Evolutionary conservation across 2,329 filamentous ascomycete genomes (phyloP), one percentile per base, ranked within the genome.

Genomic region (Canariomyces notabilis): DNA sequence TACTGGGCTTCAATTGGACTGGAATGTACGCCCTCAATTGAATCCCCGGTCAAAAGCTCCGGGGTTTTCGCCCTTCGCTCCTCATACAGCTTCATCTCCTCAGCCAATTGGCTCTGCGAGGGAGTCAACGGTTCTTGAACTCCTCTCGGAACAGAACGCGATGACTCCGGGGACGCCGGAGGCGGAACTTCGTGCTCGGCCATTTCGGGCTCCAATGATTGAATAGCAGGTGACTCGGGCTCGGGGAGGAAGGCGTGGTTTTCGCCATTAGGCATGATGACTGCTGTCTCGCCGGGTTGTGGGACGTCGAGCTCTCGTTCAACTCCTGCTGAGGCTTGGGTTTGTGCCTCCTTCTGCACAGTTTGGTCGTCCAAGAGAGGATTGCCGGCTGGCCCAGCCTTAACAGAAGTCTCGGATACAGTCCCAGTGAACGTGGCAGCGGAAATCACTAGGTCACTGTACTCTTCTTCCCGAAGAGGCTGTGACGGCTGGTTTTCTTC

Each of bases 21-120:
- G 11, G 33, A 6, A 15, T 12, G 22, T 15, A 14, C 29, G 9
- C 36, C 16, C 18, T 21, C 23, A 2, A 18, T 11, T 5, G 23
- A 14, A 4, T 5, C 7, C 14, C 34, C 6, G 16, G n/a, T 8
- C n/a, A 14, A 14, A 18, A 19, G 12, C 22, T 37, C 31, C n/a
- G n/a, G n/a, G n/a, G n/a, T n/a, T 26, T 6, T 26, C 11, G 22
- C 22, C 22, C 22, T 26, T 26, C 22, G 15, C 12, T 34, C 9
- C 2, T 37, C 23, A 11, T 46, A 31, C n/a, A 32, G 18, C 8
- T 37, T 31, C 31, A 31, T 42, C 19, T 36, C 42, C 22, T n/a
- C 36, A 6, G 33, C 21, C 32, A 41, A 11, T 19, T 46, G 46
- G 23, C 48, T 53, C 31, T 48, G 44, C 38, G 48, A 42, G 7